phyloP scores from a whole-genome alignment of 768 basidiomycete genomes.

The Naematelia aurantialba region DNA sequence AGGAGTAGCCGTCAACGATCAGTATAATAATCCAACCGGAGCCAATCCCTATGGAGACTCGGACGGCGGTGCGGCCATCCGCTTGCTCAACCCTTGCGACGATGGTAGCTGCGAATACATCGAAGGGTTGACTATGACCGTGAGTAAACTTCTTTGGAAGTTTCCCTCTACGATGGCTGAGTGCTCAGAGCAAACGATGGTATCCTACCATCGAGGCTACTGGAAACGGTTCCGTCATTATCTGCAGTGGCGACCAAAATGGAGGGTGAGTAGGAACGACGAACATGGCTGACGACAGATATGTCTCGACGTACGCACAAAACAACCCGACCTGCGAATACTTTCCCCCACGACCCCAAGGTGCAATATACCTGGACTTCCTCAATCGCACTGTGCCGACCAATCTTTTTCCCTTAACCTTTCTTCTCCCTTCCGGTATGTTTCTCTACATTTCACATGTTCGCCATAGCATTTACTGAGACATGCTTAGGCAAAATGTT shows the following conservation, averaged over 20 bases:
- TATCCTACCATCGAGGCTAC: conserved; percentile 66
- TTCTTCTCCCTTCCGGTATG: conserved; percentile 56
- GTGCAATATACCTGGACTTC: conserved; percentile 61
- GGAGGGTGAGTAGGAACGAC: too few relatives aligned
- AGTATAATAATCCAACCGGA: conserved; percentile 21
- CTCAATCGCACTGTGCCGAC: conserved; percentile 66
- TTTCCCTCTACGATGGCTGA: neutral
- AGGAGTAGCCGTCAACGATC: conserved; percentile 38
- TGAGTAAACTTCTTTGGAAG: conserved; percentile 14
- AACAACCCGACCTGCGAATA: conserved; percentile 64
- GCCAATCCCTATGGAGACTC: conserved; percentile 65
- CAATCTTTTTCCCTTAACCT: conserved; percentile 70
- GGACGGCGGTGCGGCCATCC: conserved; percentile 73
- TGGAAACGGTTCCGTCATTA: conserved; percentile 68
- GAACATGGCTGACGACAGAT: too few relatives aligned
- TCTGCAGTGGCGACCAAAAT: conserved; percentile 59
- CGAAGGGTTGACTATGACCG: conserved; percentile 45
- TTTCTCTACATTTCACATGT: neutral
- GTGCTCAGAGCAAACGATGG: conserved; percentile 60
- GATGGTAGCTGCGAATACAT: conserved; percentile 44
- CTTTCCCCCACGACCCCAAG: conserved; percentile 70
- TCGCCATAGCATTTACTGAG: conserved; percentile 8
- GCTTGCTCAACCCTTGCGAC: conserved; percentile 75
- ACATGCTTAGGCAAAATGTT: conserved; percentile 49
- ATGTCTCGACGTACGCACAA: conserved; percentile 65